These are phyloP conservation scores for Glycine tomentella DNA, from an alignment of 306 rosid species.

Conservation along the genomic window DNA sequence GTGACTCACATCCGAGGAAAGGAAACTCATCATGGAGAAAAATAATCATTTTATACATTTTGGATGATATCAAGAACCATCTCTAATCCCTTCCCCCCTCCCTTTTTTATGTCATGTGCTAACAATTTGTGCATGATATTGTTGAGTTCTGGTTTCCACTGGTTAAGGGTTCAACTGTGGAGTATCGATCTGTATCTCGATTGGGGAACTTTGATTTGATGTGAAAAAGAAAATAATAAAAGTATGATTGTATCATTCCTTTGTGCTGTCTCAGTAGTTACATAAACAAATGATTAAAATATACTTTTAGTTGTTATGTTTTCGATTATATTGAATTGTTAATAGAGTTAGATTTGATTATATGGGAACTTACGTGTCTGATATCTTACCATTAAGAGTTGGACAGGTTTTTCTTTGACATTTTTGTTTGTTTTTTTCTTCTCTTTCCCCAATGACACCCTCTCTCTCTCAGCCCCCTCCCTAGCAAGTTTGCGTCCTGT, in stretches of 20 bases:
- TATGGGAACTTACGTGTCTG: too few species aligned
- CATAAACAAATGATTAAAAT: too few species aligned
- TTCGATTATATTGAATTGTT: too few species aligned
- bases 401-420: too few species aligned
- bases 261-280: too few species aligned
- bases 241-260: constrained; percentile 35
- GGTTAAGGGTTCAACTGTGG: constrained; percentile 67
- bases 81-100: not conserved
- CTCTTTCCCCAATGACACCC: too few species aligned
- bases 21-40: constrained; percentile 4
- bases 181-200: constrained; percentile 90
- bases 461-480: too few species aligned
- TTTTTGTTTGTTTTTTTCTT: too few species aligned
- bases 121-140: constrained; percentile 86
- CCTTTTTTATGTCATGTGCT: not conserved
- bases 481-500: too few species aligned
- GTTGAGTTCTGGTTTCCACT: constrained; percentile 95
- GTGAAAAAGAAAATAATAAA: constrained; percentile 84
- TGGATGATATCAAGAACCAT: constrained; percentile 15
- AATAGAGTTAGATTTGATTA: too few species aligned
- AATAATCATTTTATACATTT: not conserved
- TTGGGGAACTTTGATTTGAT: constrained; percentile 85
- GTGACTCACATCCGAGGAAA: not conserved
- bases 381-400: too few species aligned
- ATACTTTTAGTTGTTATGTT: too few species aligned